These are phyloP conservation scores for Hypoxylon fuscum DNA, from an alignment of 495 filamentous ascomycete species.

Conservation along the genomic window DNA sequence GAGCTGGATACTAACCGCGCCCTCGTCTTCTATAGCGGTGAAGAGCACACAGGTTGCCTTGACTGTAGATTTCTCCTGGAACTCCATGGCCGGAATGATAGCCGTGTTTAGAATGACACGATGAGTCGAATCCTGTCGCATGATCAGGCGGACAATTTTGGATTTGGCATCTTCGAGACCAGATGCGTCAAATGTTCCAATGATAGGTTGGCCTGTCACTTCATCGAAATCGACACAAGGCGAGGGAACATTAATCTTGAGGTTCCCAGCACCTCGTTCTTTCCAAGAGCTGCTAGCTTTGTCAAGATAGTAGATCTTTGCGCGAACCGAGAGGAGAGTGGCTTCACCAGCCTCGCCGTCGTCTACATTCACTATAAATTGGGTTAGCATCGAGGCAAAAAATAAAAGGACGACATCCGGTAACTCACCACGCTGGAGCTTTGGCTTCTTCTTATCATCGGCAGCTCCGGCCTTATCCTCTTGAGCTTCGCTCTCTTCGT, in stretches of 20 bases:
- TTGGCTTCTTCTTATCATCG: slow-evolving; percentile 71
- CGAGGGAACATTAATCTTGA: slow-evolving; percentile 82
- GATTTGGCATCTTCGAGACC: slow-evolving; percentile 54
- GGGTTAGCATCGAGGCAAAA: slow-evolving; percentile 38
- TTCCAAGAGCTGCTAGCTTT: slow-evolving; percentile 74
- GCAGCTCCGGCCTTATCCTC: slow-evolving; percentile 55
- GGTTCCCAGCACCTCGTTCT: slow-evolving; percentile 81
- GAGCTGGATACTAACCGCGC: slow-evolving; percentile 68
- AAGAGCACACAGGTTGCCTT: slow-evolving; percentile 64
- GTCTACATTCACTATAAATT: slow-evolving; percentile 54
- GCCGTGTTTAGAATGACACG: slow-evolving; percentile 88
- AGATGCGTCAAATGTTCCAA: slow-evolving; percentile 59
- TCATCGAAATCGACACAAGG: slow-evolving; percentile 58
- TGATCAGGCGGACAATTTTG: slow-evolving; percentile 74
- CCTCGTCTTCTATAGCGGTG: slow-evolving; percentile 67
- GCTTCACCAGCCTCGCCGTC: slow-evolving; percentile 81
- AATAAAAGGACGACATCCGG: not conserved
- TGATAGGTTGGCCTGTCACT: slow-evolving; percentile 48
- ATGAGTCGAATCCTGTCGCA: slow-evolving; percentile 85
- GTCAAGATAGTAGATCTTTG: slow-evolving; percentile 79
- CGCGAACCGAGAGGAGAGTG: slow-evolving; percentile 69
- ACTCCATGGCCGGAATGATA: slow-evolving; percentile 75
- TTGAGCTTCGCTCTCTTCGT: slow-evolving; percentile 50
- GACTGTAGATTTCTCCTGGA: slow-evolving; percentile 72
- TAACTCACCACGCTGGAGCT: slow-evolving; percentile 70